Percentiles rank a stretch among this genome's conserved stretches.
phyloP scores from a whole-genome alignment of 805 yeast genomes.

The Saccharomycopsis fodiens region DNA sequence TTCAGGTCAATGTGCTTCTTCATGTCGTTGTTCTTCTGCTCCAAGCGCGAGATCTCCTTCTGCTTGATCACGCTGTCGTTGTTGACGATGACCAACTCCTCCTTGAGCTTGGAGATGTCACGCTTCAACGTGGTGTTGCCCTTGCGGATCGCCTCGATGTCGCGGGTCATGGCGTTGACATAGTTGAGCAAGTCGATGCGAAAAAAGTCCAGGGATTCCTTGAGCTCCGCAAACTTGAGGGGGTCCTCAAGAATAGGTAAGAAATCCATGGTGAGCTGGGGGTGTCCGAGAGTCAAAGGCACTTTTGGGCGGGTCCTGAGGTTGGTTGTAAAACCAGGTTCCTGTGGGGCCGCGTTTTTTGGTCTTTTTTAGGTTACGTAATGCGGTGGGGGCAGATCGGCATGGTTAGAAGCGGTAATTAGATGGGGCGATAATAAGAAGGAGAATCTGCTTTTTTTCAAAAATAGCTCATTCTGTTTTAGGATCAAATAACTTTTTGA shows the following conservation, averaged over 20 bases:
- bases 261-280: constrained; percentile 14
- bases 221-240: constrained; percentile 9
- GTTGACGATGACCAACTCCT: constrained; percentile 17
- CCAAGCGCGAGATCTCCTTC: constrained; percentile 16
- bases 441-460: no score
- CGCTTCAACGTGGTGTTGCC: constrained; percentile 11
- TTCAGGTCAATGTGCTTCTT: constrained; percentile 13
- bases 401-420: no score
- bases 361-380: no score
- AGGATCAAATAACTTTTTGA: no score
- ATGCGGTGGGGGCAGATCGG: no score
- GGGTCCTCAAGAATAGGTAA: constrained; percentile 18
- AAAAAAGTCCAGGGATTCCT: constrained; percentile 16
- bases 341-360: no score
- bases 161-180: constrained; percentile 13
- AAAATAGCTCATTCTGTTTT: no score
- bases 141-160: constrained; percentile 6
- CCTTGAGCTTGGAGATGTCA: constrained; percentile 15
- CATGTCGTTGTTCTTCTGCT: constrained; percentile 8
- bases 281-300: no score
- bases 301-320: no score
- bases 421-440: no score
- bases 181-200: constrained; percentile 19
- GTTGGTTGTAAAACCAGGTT: no score
- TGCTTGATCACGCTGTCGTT: constrained; percentile 17